A percentile compares a stretch with the other conserved stretches of the same genome.
phyloP scores from a whole-genome alignment of 805 yeast species.

The Kluyveromyces aestuarii region DNA sequence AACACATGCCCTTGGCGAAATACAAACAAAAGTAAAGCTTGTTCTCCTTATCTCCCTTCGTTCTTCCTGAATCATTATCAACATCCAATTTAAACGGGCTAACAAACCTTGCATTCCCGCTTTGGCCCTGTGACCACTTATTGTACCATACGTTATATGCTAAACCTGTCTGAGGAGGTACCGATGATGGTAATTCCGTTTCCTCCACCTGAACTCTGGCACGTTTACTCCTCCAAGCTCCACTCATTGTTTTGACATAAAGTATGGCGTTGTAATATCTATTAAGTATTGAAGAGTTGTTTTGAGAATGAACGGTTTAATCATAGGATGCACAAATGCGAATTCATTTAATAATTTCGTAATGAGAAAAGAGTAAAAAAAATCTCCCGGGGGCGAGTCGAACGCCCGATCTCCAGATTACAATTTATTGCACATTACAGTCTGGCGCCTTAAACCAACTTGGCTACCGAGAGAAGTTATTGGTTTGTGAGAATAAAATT shows the following conservation, averaged over 20 bases:
- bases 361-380: background rate
- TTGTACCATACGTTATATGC: conserved; percentile 82
- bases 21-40: conserved; percentile 59
- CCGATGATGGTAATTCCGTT: conserved; percentile 39
- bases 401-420: conserved; percentile 42
- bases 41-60: conserved; percentile 49
- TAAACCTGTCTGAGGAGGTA: conserved; percentile 74
- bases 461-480: conserved; percentile 31
- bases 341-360: no score
- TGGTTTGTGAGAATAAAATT: no score
- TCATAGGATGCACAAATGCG: no score
- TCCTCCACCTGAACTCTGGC: conserved; percentile 75
- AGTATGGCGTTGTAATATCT: no score
- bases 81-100: conserved; percentile 55
- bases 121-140: conserved; percentile 61
- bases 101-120: conserved; percentile 34
- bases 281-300: no score
- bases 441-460: conserved; percentile 40
- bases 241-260: background rate
- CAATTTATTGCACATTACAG: conserved; percentile 29
- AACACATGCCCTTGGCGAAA: conserved; percentile 85
- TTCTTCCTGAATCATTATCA: conserved; percentile 61
- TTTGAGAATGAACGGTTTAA: no score
- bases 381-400: conserved; percentile 43
- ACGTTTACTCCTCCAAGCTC: conserved; percentile 31